phyloP scores from a whole-genome alignment of 306 rosid species.

The Arachis hypogaea region DNA sequence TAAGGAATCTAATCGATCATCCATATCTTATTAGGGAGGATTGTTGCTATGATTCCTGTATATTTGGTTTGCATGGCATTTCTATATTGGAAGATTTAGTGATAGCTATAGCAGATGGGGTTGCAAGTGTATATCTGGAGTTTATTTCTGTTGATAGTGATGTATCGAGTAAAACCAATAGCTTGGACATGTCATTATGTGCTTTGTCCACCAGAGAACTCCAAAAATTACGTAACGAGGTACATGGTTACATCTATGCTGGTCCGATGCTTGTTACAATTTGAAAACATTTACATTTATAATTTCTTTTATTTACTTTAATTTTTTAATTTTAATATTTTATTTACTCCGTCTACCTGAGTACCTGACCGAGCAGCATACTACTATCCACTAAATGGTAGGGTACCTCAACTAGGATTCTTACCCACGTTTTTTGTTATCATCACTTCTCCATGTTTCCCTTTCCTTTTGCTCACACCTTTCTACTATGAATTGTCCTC shows the following conservation, averaged over 20 bases:
- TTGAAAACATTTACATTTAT: too few species aligned
- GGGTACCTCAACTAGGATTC: background rate
- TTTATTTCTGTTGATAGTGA: slow-evolving; percentile 89
- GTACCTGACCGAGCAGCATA: too few species aligned
- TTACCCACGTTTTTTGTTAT: background rate
- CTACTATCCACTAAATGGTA: background rate
- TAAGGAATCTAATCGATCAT: slow-evolving; percentile 37
- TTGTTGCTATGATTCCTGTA: slow-evolving; percentile 58
- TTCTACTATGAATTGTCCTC: background rate
- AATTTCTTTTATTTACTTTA: too few species aligned
- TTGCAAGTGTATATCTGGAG: slow-evolving; percentile 83
- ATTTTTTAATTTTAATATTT: too few species aligned
- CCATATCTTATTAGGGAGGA: slow-evolving; percentile 57
- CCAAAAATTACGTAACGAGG: slow-evolving; percentile 95
- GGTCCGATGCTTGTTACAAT: too few species aligned
- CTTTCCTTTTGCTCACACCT: background rate
- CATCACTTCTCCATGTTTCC: background rate
- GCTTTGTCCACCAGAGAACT: slow-evolving; percentile 85
- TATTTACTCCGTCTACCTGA: too few species aligned
- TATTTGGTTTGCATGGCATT: slow-evolving; percentile 71
- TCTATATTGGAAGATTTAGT: slow-evolving; percentile 92
- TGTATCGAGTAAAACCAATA: slow-evolving; percentile 64
- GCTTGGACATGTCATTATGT: slow-evolving; percentile 67
- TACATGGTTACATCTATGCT: slow-evolving; percentile 27
- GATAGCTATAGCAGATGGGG: slow-evolving; percentile 79